phyloP scores from a whole-genome alignment of 1,284 basidiomycete species.

The Sanghuangporus baumii region DNA sequence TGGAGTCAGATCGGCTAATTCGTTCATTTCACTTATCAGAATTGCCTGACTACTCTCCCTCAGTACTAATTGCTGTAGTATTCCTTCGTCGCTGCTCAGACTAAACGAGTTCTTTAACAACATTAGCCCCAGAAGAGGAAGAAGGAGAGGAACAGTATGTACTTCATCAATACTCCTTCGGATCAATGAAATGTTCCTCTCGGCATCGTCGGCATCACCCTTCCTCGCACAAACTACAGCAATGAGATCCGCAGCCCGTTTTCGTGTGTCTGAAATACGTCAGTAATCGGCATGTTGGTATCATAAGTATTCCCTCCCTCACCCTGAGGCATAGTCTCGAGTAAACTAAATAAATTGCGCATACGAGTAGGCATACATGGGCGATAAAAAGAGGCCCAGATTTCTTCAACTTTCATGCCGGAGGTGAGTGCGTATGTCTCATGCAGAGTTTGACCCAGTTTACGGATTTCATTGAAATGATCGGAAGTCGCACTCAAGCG shows the following conservation, averaged over 20 bases:
- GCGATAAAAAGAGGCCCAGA: conserved; percentile 6
- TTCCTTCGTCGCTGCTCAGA: background rate
- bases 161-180: background rate
- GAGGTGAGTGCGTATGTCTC: background rate
- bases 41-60: background rate
- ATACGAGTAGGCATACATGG: background rate
- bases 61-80: too few species aligned
- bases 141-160: background rate
- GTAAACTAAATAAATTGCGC: background rate
- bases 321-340: background rate
- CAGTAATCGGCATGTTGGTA: background rate
- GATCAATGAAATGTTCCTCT: background rate
- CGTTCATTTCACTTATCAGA: conserved; percentile 5
- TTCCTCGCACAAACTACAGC: background rate
- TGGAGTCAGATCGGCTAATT: background rate
- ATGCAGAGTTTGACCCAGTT: background rate
- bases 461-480: background rate
- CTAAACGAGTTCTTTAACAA: background rate
- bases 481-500: background rate
- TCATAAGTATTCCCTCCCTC: background rate
- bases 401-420: background rate
- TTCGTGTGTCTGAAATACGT: background rate
- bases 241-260: background rate
- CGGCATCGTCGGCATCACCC: background rate
- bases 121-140: background rate